phyloP scores from a whole-genome alignment of 495 filamentous ascomycete genomes.

The Mycothermus thermophilus region DNA sequence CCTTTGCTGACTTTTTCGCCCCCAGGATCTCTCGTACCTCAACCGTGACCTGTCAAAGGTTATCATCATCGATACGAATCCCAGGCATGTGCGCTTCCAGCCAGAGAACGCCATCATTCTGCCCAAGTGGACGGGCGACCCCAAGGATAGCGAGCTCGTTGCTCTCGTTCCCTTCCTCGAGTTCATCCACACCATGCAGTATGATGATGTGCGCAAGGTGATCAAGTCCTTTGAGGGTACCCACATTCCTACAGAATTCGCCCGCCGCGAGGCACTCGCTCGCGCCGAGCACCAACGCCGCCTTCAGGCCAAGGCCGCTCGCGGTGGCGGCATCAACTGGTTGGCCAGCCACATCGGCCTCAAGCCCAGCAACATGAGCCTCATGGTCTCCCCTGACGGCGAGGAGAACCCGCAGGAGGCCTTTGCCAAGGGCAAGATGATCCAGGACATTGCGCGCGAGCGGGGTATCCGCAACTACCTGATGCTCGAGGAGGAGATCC shows the following conservation, averaged over 20 bases:
- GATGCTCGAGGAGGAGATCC: slow-evolving; percentile 73
- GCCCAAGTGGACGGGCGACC: slow-evolving; percentile 73
- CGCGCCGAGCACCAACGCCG: slow-evolving; percentile 67
- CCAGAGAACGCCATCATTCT: slow-evolving; percentile 90
- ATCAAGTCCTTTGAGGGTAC: slow-evolving; percentile 79
- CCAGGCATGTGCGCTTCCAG: slow-evolving; percentile 66
- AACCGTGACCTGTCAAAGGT: slow-evolving; percentile 92
- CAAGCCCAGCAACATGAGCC: slow-evolving; percentile 43
- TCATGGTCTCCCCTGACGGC: slow-evolving; percentile 43
- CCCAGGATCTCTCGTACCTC: slow-evolving; percentile 82
- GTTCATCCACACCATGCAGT: slow-evolving; percentile 87
- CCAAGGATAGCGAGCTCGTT: slow-evolving; percentile 71
- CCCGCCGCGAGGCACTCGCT: slow-evolving; percentile 70
- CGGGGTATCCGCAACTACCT: slow-evolving; percentile 81
- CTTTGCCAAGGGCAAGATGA: slow-evolving; percentile 81
- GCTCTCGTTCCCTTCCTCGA: slow-evolving; percentile 88
- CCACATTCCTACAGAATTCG: slow-evolving; percentile 77
- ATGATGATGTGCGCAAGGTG: slow-evolving; percentile 67
- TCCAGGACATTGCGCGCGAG: slow-evolving; percentile 84
- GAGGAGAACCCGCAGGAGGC: slow-evolving; percentile 59
- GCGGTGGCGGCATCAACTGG: slow-evolving; percentile 41
- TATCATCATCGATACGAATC: slow-evolving; percentile 78
- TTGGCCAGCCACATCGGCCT: slow-evolving; percentile 61
- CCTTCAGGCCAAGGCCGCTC: slow-evolving; percentile 47
- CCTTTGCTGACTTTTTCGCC: not conserved